Evolutionary conservation across 129 eudicot species (phyloP).

Genomic region (Sambucus nigra): DNA sequence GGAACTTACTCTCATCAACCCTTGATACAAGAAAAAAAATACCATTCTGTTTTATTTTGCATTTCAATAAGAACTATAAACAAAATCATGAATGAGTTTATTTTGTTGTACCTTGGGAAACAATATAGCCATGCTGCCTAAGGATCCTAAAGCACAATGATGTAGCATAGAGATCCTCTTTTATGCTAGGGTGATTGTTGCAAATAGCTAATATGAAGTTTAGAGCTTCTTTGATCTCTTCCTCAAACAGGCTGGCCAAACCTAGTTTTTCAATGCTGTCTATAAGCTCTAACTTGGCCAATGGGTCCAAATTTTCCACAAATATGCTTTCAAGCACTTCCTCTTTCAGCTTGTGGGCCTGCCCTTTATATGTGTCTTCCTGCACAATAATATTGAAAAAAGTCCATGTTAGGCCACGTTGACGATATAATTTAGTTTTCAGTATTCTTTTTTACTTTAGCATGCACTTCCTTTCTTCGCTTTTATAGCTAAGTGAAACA

Average conservation of each 20-base stretch:
- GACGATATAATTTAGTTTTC: no score
- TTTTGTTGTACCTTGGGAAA: slow-evolving; percentile 31
- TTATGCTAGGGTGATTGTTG: slow-evolving; percentile 1
- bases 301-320: slow-evolving; percentile 4
- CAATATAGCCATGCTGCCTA: slow-evolving; percentile 31
- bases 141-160: slow-evolving; percentile 35
- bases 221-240: slow-evolving; percentile 18
- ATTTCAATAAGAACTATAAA: not conserved
- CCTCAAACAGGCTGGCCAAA: slow-evolving; percentile 16
- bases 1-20: no score
- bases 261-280: slow-evolving; percentile 28
- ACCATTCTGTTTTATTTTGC: no score
- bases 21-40: not conserved
- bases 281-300: slow-evolving; percentile 29
- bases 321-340: slow-evolving; percentile 17
- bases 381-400: slow-evolving; percentile 7
- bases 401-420: no score
- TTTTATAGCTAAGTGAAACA: not conserved
- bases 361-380: slow-evolving; percentile 19
- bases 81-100: no score
- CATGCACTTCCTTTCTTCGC: not conserved
- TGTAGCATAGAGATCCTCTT: slow-evolving; percentile 20
- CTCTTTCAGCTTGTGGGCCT: slow-evolving; percentile 13
- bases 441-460: no score
- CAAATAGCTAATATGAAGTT: slow-evolving; percentile 6